phyloP scores from a whole-genome alignment of 441 rosid species.

The Geranium incanum region DNA sequence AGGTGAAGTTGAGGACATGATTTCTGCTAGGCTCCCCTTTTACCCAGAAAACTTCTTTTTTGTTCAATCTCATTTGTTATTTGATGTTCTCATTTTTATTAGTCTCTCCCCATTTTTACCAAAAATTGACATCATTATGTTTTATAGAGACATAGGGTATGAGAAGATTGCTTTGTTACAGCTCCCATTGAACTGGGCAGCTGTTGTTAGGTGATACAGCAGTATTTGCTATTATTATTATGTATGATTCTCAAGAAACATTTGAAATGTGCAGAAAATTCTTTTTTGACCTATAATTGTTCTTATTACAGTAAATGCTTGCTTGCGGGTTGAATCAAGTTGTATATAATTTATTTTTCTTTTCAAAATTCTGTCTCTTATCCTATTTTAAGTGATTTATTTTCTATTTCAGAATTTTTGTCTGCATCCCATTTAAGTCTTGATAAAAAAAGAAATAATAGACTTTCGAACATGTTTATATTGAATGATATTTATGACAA shows the following conservation, averaged over 20 bases:
- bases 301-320: neutral
- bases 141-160: constrained; percentile 42
- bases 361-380: no score
- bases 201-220: constrained; percentile 7
- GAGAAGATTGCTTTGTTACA: constrained; percentile 36
- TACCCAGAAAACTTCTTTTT: constrained; percentile 19
- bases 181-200: neutral
- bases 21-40: constrained; percentile 31
- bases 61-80: constrained; percentile 9
- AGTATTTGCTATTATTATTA: constrained; percentile 33
- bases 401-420: no score
- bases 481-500: no score
- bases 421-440: no score
- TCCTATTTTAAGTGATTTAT: no score
- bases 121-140: constrained; percentile 24
- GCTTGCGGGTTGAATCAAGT: neutral
- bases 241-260: constrained; percentile 32
- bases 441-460: no score
- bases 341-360: neutral
- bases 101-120: constrained; percentile 20
- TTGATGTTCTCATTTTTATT: constrained; percentile 20
- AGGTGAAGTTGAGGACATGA: constrained; percentile 28
- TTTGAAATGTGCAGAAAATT: constrained; percentile 25
- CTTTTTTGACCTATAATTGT: neutral
- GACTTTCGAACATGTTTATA: no score